These are phyloP conservation scores for Marasmius fiardii DNA, from an alignment of 1,284 basidiomycete species.

Conservation along the genomic window DNA sequence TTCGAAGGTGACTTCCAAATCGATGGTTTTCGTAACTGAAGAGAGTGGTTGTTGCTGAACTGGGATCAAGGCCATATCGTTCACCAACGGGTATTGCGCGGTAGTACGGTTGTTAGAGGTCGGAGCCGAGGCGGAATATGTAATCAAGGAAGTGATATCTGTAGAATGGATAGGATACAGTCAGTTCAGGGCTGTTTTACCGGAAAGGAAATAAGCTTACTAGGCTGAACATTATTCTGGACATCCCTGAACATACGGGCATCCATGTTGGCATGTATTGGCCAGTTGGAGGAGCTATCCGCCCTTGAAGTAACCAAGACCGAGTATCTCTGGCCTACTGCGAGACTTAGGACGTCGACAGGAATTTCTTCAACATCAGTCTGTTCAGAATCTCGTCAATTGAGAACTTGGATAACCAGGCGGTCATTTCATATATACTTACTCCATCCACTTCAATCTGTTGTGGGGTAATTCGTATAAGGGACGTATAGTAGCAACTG, in stretches of 20 bases:
- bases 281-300: slow-evolving; percentile 81
- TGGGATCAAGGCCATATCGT: slow-evolving; percentile 65
- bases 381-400: slow-evolving; percentile 27
- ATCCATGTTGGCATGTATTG: slow-evolving; percentile 89
- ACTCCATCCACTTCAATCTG: slow-evolving; percentile 72
- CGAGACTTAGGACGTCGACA: slow-evolving; percentile 67
- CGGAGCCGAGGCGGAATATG: slow-evolving; percentile 51
- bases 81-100: slow-evolving; percentile 50
- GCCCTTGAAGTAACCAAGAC: slow-evolving; percentile 87
- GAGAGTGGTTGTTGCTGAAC: slow-evolving; percentile 40
- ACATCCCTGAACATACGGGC: slow-evolving; percentile 81
- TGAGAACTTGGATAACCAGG: not conserved
- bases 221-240: slow-evolving; percentile 68
- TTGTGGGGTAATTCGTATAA: not conserved
- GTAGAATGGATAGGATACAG: not conserved
- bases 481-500: not conserved
- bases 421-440: slow-evolving; percentile 29
- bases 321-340: slow-evolving; percentile 90
- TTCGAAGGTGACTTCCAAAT: slow-evolving; percentile 59
- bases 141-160: slow-evolving; percentile 79
- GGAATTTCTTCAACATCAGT: slow-evolving; percentile 74
- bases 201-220: slow-evolving; percentile 30
- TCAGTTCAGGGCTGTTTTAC: not conserved
- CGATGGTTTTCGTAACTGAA: slow-evolving; percentile 46
- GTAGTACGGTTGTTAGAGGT: slow-evolving; percentile 47